These are phyloP conservation scores for Ophioceras dolichostomum DNA, from an alignment of 2,329 filamentous ascomycete genomes.

Conservation along the genomic window DNA sequence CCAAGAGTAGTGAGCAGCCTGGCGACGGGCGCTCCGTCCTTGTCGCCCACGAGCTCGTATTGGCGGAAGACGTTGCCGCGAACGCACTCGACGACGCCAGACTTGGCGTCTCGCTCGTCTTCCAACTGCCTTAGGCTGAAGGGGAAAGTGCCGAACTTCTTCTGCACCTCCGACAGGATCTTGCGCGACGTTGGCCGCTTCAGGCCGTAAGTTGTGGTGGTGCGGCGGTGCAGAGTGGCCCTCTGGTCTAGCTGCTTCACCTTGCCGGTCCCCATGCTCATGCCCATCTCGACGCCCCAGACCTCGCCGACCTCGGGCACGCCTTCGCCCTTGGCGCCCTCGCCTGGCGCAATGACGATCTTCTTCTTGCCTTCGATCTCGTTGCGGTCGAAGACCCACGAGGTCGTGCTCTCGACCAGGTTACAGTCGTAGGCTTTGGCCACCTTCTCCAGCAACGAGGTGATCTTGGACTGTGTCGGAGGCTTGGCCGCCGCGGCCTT, in stretches of 20 bases:
- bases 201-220: conserved; percentile 78
- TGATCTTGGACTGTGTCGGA: conserved; percentile 78
- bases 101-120: conserved; percentile 94
- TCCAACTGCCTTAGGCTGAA: conserved; percentile 96
- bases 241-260: conserved; percentile 85
- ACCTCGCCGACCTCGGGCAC: conserved; percentile 81
- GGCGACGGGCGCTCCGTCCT: conserved; percentile 75
- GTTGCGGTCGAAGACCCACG: conserved; percentile 91
- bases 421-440: conserved; percentile 84
- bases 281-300: conserved; percentile 94
- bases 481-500: conserved; percentile 76
- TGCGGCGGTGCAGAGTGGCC: conserved; percentile 85
- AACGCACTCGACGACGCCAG: conserved; percentile 89
- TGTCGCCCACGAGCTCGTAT: conserved; percentile 93
- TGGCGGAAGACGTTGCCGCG: conserved; percentile 84
- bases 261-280: conserved; percentile 85
- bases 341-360: conserved; percentile 80
- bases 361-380: conserved; percentile 97
- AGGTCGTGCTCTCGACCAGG: conserved; percentile 94
- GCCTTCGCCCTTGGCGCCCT: conserved; percentile 86
- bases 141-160: conserved; percentile 95
- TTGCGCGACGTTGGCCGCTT: conserved; percentile 92
- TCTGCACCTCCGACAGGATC: conserved; percentile 85
- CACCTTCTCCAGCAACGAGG: conserved; percentile 77
- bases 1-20: conserved; percentile 85